phyloP scores from a whole-genome alignment of 2,329 filamentous ascomycete genomes.

The Aspergillus spinulosporus region DNA sequence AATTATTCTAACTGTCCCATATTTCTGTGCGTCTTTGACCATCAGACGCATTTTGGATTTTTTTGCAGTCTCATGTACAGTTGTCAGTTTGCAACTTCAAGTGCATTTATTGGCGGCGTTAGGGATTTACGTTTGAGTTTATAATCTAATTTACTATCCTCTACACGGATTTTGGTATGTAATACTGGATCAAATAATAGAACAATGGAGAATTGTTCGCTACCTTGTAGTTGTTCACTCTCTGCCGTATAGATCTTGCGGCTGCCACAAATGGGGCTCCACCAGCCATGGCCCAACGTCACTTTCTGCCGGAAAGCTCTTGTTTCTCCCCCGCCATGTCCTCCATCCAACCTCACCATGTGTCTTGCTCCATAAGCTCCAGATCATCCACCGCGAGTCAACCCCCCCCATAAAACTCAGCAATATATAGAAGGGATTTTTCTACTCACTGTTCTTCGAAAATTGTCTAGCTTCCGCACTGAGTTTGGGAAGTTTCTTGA shows the following conservation, averaged over 20 bases:
- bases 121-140: background rate
- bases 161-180: too few species aligned
- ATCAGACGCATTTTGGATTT: background rate
- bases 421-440: background rate
- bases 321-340: constrained; percentile 1
- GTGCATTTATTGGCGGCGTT: background rate
- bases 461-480: background rate
- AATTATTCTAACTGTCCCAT: background rate
- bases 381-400: background rate
- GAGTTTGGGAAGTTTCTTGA: background rate
- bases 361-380: background rate
- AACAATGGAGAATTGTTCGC: too few species aligned
- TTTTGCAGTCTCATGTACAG: background rate
- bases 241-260: background rate
- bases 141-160: background rate
- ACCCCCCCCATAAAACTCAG: background rate
- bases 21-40: background rate
- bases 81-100: background rate
- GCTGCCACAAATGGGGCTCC: constrained; percentile 1
- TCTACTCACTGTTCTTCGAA: background rate
- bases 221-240: background rate
- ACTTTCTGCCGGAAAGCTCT: constrained; percentile 9
- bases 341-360: background rate
- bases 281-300: constrained; percentile 8
- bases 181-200: too few species aligned